Conservation (phyloP, 495 filamentous ascomycete genomes). For the Aspergillus nidulans region DNA sequence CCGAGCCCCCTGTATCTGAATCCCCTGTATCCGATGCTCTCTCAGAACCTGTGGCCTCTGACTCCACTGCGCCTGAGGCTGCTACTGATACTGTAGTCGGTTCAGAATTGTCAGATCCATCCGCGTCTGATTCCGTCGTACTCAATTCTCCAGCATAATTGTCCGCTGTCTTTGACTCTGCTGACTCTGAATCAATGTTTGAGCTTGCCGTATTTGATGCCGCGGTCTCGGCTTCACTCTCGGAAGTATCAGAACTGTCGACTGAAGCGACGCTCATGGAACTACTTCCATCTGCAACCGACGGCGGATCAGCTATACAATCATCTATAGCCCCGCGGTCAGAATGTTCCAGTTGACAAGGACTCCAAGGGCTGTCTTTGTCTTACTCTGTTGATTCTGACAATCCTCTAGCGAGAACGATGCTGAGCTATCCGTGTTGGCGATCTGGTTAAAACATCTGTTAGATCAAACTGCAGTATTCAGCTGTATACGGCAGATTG, state of each 20-base stretch:
- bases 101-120: not conserved
- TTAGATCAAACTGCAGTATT: not conserved
- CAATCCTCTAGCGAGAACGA: slow-evolving; percentile 18
- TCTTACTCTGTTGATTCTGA: slow-evolving; percentile 16
- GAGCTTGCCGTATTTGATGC: not conserved
- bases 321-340: not conserved
- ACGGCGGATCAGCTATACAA: slow-evolving; percentile 2
- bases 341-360: not conserved
- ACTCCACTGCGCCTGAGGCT: not conserved
- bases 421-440: slow-evolving; percentile 11
- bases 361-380: too few relatives aligned
- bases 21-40: not conserved
- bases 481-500: not conserved
- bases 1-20: not conserved
- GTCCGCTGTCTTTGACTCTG: too few relatives aligned
- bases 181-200: not conserved
- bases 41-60: not conserved
- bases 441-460: slow-evolving; percentile 1
- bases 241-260: not conserved
- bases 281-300: not conserved
- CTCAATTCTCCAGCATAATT: too few relatives aligned
- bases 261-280: not conserved
- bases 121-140: not conserved
- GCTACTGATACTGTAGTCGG: not conserved
- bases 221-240: not conserved